Base-by-base conservation (phyloP, 129 eudicot genomes). In the Ambrosia artemisiifolia region DNA sequence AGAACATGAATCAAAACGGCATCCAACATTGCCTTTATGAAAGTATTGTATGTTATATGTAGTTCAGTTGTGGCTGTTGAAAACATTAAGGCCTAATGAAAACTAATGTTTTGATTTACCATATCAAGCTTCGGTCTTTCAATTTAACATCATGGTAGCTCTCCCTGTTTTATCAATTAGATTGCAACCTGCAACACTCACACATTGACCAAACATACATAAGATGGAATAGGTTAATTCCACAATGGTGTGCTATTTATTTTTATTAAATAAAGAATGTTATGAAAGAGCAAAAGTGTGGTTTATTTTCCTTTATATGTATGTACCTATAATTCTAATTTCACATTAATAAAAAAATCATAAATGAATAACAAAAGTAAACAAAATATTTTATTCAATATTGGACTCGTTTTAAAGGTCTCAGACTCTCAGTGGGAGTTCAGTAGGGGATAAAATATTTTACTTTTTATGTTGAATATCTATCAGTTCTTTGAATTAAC, bases 151-250 rank as follows among this genome's bases (percentile, higher is more conserved):
- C 97, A 33, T 88, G 93, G 43, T 87, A 94, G 79, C 96, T 94
- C 86, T 90, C 87, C 98, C 96, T 69, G 97, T 78, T 81, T 90
- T 81, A 55, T 94, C 98, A 80, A 94, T 94, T 79, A 90, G 70
- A 46, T 82, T 71, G 69, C 96, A 91, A 59, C 98, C 98, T 94
- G 75, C n/a, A 78, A 65, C 78, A 71, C 51, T 33, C 32, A 74
- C 24, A 80, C 57, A 64, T 40, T 56, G 51, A 67, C 50, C 72
- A 49, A 63, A 49, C 40, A 38, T 16, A 49, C 53, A 48, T 51
- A 49, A 49, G 62, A 50, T 54, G 48, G 49, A 44, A 63, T 74
- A 63, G 11, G 71, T 17, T 60, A 42, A 19, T 56, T n/a, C 36
- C 24, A 59, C 57, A 73, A 32, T 18, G 14, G 36, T 42, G 42